Evolutionary conservation across 1,284 basidiomycete genomes (phyloP).

Genomic region (Omphalotus olearius): DNA sequence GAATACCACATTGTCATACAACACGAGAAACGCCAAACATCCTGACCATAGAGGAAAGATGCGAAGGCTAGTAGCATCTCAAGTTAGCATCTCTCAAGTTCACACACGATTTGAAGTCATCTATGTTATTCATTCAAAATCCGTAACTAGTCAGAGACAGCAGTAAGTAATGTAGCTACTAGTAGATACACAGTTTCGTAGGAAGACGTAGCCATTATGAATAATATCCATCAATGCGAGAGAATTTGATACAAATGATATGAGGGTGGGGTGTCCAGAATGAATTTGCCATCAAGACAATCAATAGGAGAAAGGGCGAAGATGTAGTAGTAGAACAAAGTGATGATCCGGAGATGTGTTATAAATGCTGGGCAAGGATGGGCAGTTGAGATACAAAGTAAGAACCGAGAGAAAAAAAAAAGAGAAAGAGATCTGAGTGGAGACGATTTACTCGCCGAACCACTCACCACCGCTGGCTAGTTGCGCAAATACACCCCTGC

Average conservation of each 20-base stretch:
- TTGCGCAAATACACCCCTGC: conserved; percentile 74
- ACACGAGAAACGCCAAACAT: too few relatives aligned
- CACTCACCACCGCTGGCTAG: conserved; percentile 88
- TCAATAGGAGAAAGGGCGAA: conserved; percentile 11
- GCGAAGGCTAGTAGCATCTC: too few relatives aligned
- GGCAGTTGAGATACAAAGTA: background rate
- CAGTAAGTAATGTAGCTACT: background rate
- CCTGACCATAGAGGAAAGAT: too few relatives aligned
- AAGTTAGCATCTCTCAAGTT: too few relatives aligned
- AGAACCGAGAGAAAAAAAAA: conserved; percentile 1
- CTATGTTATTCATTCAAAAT: background rate
- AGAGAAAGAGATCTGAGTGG: conserved; percentile 13
- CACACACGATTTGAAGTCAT: too few relatives aligned
- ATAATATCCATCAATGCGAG: conserved; percentile 1
- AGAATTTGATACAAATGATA: background rate
- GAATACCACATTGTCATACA: too few relatives aligned
- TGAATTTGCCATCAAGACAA: background rate
- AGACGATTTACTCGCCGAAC: conserved; percentile 40
- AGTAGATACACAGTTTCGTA: conserved; percentile 12
- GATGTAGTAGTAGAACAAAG: background rate
- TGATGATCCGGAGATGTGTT: background rate
- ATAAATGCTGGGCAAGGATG: background rate
- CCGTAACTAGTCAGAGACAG: background rate
- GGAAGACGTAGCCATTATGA: background rate
- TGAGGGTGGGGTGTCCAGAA: background rate